These are phyloP conservation scores for Oidiodendron maius DNA, from an alignment of 495 filamentous ascomycete species.

Conservation along the genomic window DNA sequence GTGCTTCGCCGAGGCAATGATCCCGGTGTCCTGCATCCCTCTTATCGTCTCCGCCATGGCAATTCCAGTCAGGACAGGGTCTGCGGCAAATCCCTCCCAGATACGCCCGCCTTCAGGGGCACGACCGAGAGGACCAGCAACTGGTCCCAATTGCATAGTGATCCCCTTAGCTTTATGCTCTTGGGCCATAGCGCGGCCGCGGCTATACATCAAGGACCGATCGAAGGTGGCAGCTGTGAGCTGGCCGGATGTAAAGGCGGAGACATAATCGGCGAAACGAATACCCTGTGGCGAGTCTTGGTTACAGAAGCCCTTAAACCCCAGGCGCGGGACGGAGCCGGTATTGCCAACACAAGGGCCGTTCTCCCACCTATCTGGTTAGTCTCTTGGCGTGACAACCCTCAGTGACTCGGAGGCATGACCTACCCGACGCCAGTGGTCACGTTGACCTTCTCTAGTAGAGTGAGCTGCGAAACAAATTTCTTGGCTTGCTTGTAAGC, in stretches of 20 bases:
- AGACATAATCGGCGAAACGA: conserved; percentile 68
- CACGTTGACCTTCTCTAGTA: conserved; percentile 90
- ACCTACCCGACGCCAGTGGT: conserved; percentile 91
- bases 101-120: conserved; percentile 84
- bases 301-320: conserved; percentile 79
- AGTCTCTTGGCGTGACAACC: too few relatives aligned
- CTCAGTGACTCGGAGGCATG: too few relatives aligned
- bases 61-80: conserved; percentile 69
- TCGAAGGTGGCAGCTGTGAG: conserved; percentile 87
- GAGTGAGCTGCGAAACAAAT: conserved; percentile 74
- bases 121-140: conserved; percentile 72
- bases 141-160: conserved; percentile 68
- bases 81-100: conserved; percentile 81
- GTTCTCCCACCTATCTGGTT: conserved; percentile 89
- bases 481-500: conserved; percentile 76
- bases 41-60: conserved; percentile 61
- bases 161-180: conserved; percentile 71
- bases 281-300: conserved; percentile 88
- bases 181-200: conserved; percentile 57
- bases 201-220: conserved; percentile 65
- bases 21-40: conserved; percentile 70
- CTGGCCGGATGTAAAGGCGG: conserved; percentile 75
- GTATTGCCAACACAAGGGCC: conserved; percentile 92
- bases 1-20: conserved; percentile 84
- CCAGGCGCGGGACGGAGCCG: conserved; percentile 59